Percentiles rank a stretch among this genome's conserved stretches.
Evolutionary conservation across 202 grass and related monocot genomes (phyloP).

Genomic region (Sporobolus alterniflorus): DNA sequence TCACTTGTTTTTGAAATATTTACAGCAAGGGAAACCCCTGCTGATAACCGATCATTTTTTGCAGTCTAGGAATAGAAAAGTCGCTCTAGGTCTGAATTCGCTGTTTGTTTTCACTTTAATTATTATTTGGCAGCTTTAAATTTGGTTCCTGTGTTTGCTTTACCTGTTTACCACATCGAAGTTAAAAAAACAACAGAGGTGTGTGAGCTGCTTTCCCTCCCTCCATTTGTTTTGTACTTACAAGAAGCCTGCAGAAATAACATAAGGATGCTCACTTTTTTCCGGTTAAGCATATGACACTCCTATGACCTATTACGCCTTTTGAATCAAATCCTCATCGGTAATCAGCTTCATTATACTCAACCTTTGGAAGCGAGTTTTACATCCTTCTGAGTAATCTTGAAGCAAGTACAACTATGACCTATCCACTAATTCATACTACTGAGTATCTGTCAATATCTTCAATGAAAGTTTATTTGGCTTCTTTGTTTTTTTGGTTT

Average conservation of each 20-base stretch:
- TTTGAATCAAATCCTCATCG: slow-evolving; percentile 50
- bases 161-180: slow-evolving; percentile 44
- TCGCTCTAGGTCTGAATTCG: slow-evolving; percentile 30
- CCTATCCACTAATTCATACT: not conserved
- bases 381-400: slow-evolving; percentile 42
- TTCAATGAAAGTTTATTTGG: not conserved
- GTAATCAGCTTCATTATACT: slow-evolving; percentile 40
- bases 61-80: slow-evolving; percentile 46
- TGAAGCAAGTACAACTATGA: slow-evolving; percentile 42
- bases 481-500: not conserved
- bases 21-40: too few species aligned
- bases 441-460: slow-evolving; percentile 16
- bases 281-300: slow-evolving; percentile 34
- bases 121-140: slow-evolving; percentile 67
- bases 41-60: too few species aligned
- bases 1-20: too few species aligned
- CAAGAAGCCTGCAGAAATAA: slow-evolving; percentile 40
- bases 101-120: slow-evolving; percentile 54
- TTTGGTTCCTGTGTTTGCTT: slow-evolving; percentile 51
- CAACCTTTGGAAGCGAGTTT: slow-evolving; percentile 36
- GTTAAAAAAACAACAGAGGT: slow-evolving; percentile 19
- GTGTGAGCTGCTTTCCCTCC: slow-evolving; percentile 3
- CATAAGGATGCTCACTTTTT: not conserved
- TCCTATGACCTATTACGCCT: slow-evolving; percentile 30
- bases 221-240: slow-evolving; percentile 51